phyloP scores from a whole-genome alignment of 1,284 basidiomycete genomes.

The Butyriboletus regius region DNA sequence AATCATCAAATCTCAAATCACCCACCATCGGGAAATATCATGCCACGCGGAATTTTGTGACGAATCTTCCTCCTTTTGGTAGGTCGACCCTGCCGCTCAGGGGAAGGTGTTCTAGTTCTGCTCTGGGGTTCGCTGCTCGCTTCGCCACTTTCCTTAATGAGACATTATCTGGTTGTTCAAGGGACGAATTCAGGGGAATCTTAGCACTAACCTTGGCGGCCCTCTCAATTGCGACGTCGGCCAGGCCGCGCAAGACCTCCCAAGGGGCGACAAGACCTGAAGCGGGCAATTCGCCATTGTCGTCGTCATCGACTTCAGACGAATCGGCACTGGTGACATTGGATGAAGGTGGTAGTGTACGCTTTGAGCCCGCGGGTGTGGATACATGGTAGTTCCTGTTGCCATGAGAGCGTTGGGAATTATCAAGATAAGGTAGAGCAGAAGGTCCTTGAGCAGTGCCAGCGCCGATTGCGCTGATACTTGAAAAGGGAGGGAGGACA shows the following conservation, averaged over 20 bases:
- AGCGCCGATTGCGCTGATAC: slow-evolving; percentile 53
- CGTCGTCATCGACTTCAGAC: slow-evolving; percentile 66
- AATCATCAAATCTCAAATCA: neutral
- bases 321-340: slow-evolving; percentile 68
- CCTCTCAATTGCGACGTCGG: slow-evolving; percentile 69
- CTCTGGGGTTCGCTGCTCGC: slow-evolving; percentile 62
- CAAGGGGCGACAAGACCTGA: slow-evolving; percentile 74
- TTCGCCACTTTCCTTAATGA: slow-evolving; percentile 61
- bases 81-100: slow-evolving; percentile 57
- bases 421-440: slow-evolving; percentile 51
- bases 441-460: slow-evolving; percentile 47
- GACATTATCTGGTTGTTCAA: neutral
- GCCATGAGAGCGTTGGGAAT: slow-evolving; percentile 33
- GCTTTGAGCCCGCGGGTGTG: slow-evolving; percentile 44
- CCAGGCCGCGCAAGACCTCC: slow-evolving; percentile 72
- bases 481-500: slow-evolving; percentile 64
- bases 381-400: slow-evolving; percentile 36
- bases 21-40: slow-evolving; percentile 64
- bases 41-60: slow-evolving; percentile 46
- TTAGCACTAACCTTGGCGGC: slow-evolving; percentile 57
- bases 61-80: slow-evolving; percentile 64
- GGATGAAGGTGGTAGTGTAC: slow-evolving; percentile 53
- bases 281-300: slow-evolving; percentile 69
- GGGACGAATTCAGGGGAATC: neutral
- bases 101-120: slow-evolving; percentile 62